Base-by-base conservation (phyloP, 2,329 filamentous ascomycete genomes). In the Neocatenulostroma microsporum region DNA sequence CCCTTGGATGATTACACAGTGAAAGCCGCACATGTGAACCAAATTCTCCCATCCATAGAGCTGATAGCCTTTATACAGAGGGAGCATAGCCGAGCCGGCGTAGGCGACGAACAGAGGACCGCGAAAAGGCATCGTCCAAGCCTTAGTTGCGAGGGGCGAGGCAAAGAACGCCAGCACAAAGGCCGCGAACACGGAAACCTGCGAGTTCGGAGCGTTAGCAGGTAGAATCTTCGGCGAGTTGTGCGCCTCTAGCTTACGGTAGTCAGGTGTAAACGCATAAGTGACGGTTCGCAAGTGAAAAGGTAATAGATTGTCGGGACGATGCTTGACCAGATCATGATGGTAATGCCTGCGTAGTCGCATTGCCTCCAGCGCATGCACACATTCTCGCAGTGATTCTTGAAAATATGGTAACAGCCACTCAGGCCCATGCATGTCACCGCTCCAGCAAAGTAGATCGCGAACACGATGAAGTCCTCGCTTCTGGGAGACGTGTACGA, bases 261-360 rank as follows among this genome's bases (percentile, higher is more conserved):
- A 15, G 14, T 29, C 10, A 29, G 27, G 14, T 29, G 17, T 9
- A 29, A 29, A 9, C 27, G 27, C 27, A 29, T 29, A 11, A 13
- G 27, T 9, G n/a, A 11, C 14, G 27, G 12, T 15, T 29, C 27
- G 17, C 27, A 29, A 15, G 27, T 29, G 27, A 29, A 29, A 11
- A 29, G 27, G 14, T 29, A 29, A 15, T 29, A 29, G 17, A 29
- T 29, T 9, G 27, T 29, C 14, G 27, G 27, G 12, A 29, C 14
- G 14, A 29, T 13, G 14, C 27, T 29, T 29, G 12, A 12, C 10
- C 14, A 29, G 27, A 29, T 29, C 27, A 29, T 13, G 4, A 12
- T 13, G 10, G 27, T 29, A 15, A 29, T 29, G 10, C 27, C 27
- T 9, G 11, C 17, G 4, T 29, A 29, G 27, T 29, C 27, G 12